Percentiles rank a stretch among this genome's conserved stretches.
Evolutionary conservation across 345 rosid genomes (phyloP).

Genomic region (Toxicodendron radicans): DNA sequence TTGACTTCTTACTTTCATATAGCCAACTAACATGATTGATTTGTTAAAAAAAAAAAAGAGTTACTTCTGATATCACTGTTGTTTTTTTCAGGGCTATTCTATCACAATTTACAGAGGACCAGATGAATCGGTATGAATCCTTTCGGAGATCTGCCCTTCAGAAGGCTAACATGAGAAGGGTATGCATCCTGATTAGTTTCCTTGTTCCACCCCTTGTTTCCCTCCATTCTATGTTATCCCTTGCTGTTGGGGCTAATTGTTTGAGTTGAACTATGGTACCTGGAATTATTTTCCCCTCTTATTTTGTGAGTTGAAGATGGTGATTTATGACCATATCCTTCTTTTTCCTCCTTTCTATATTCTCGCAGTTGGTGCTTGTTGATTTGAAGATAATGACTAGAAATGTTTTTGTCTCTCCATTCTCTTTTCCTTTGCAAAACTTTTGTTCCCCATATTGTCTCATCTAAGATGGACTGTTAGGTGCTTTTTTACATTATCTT

Average conservation of each 20-base stretch:
- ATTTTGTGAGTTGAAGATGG: too few species aligned
- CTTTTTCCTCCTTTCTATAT: background rate
- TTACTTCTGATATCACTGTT: background rate
- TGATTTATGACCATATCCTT: background rate
- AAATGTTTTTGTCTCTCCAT: background rate
- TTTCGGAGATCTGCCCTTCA: slow-evolving; percentile 96
- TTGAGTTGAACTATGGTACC: background rate
- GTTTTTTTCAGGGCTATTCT: slow-evolving; percentile 54
- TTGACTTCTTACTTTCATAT: background rate
- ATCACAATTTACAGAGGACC: slow-evolving; percentile 76
- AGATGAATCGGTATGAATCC: slow-evolving; percentile 92
- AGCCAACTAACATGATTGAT: background rate
- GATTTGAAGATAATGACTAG: background rate
- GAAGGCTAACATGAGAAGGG: slow-evolving; percentile 89
- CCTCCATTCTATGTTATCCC: background rate
- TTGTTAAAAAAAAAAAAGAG: too few species aligned
- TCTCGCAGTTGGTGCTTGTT: background rate
- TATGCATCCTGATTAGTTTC: slow-evolving; percentile 24
- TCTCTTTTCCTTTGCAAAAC: background rate
- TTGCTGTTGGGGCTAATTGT: background rate
- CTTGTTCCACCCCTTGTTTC: background rate
- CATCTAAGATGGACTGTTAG: background rate
- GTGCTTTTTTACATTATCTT: background rate
- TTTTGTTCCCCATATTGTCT: background rate
- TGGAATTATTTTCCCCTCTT: background rate